These are phyloP conservation scores for Sungouiella blattae DNA, from an alignment of 805 yeast species.

Conservation along the genomic window DNA sequence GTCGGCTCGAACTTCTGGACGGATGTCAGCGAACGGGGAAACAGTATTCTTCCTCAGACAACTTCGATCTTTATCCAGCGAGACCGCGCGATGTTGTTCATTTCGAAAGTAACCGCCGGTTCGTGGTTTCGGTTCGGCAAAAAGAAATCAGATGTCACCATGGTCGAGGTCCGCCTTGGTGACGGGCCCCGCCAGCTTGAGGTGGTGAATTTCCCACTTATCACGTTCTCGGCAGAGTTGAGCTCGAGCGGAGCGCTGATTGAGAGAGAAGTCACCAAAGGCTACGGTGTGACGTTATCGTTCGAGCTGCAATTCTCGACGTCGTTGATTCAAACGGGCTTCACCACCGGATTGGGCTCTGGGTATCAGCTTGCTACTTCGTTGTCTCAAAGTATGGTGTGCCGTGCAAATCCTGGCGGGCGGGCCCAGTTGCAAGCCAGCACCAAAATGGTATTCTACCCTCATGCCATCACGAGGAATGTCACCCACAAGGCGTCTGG, in stretches of 20 bases:
- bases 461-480: slow-evolving; percentile 10
- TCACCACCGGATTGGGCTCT: background rate
- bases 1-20: slow-evolving; percentile 10
- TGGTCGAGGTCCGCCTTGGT: slow-evolving; percentile 1
- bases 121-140: no score
- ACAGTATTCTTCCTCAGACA: slow-evolving; percentile 1
- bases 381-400: slow-evolving; percentile 9
- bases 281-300: slow-evolving; percentile 1
- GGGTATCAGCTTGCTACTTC: background rate
- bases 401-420: slow-evolving; percentile 15
- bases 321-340: background rate
- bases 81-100: no score
- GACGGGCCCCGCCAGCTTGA: background rate
- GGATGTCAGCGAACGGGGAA: slow-evolving; percentile 3
- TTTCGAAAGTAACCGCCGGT: no score
- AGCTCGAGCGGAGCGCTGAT: background rate
- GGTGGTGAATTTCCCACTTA: background rate
- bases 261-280: slow-evolving; percentile 1
- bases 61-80: slow-evolving; percentile 7
- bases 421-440: slow-evolving; percentile 15
- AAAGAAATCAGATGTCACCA: background rate
- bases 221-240: slow-evolving; percentile 2
- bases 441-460: slow-evolving; percentile 13
- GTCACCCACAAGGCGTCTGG: slow-evolving; percentile 4
- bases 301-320: background rate